These are phyloP conservation scores for Hirschioporus abietinus DNA, from an alignment of 768 basidiomycete species.

Conservation along the genomic window DNA sequence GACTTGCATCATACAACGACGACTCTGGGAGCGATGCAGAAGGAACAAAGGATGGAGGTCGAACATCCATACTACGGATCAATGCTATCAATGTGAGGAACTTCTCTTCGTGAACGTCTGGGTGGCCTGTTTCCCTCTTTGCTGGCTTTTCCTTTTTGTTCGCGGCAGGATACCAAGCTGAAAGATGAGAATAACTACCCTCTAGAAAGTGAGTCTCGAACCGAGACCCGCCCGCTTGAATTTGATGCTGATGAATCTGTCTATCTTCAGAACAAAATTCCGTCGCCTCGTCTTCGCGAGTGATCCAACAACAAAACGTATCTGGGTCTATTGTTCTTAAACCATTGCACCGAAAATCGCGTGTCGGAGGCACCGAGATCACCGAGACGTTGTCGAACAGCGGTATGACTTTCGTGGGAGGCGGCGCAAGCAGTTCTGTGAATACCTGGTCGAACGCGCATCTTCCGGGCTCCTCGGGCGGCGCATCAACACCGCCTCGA, in stretches of 20 bases:
- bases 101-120: slow-evolving; percentile 31
- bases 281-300: not conserved
- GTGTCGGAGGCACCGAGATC: slow-evolving; percentile 10
- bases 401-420: slow-evolving; percentile 10
- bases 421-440: slow-evolving; percentile 2
- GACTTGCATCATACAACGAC: slow-evolving; percentile 59
- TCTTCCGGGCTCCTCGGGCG: slow-evolving; percentile 1
- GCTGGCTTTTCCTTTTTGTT: slow-evolving; percentile 50
- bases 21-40: slow-evolving; percentile 60
- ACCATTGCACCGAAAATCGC: not conserved
- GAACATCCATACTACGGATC: not conserved
- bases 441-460: slow-evolving; percentile 2
- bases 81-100: slow-evolving; percentile 56
- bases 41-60: slow-evolving; percentile 16
- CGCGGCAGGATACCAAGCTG: slow-evolving; percentile 51
- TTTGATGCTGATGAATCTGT: not conserved
- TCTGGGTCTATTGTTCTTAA: not conserved
- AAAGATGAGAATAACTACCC: slow-evolving; percentile 22
- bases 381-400: slow-evolving; percentile 12
- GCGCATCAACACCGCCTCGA: slow-evolving; percentile 2
- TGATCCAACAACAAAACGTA: not conserved
- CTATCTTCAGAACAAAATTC: not conserved
- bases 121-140: slow-evolving; percentile 56
- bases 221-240: no score
- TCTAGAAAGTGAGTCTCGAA: slow-evolving; percentile 36